Percentiles rank a stretch among this genome's conserved stretches.
Conservation (phyloP, 805 yeast genomes). For the Yarrowia porcina region DNA sequence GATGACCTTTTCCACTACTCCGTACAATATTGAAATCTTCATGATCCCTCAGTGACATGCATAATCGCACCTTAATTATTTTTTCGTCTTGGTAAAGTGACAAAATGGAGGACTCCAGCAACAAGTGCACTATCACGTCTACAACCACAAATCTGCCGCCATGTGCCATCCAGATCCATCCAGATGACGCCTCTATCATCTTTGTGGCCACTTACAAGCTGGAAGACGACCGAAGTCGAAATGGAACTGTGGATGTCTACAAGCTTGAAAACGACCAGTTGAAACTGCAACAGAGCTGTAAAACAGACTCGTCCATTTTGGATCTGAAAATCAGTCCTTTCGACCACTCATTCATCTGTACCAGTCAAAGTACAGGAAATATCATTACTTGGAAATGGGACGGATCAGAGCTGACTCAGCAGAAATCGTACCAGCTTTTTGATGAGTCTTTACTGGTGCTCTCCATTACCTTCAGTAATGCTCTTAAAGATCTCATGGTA, state of each 20-base stretch:
- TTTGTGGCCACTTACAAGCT: constrained; percentile 80
- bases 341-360: constrained; percentile 47
- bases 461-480: constrained; percentile 57
- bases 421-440: constrained; percentile 46
- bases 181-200: constrained; percentile 46
- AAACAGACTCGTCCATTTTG: constrained; percentile 51
- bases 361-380: constrained; percentile 82
- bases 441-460: constrained; percentile 56
- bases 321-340: constrained; percentile 69
- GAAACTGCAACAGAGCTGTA: constrained; percentile 28
- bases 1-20: too few relatives aligned
- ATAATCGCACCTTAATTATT: constrained; percentile 7
- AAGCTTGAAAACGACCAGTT: constrained; percentile 41
- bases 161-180: constrained; percentile 67
- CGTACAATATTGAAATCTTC: too few relatives aligned
- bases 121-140: constrained; percentile 7
- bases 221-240: constrained; percentile 56
- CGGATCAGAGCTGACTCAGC: constrained; percentile 28
- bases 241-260: constrained; percentile 58
- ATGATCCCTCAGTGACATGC: background rate
- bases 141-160: constrained; percentile 64
- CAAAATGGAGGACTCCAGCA: constrained; percentile 21
- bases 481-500: constrained; percentile 40
- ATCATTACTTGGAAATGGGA: constrained; percentile 55
- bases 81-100: background rate